Base-by-base conservation (phyloP, 768 basidiomycete genomes). In the Psilocybe azurescens region DNA sequence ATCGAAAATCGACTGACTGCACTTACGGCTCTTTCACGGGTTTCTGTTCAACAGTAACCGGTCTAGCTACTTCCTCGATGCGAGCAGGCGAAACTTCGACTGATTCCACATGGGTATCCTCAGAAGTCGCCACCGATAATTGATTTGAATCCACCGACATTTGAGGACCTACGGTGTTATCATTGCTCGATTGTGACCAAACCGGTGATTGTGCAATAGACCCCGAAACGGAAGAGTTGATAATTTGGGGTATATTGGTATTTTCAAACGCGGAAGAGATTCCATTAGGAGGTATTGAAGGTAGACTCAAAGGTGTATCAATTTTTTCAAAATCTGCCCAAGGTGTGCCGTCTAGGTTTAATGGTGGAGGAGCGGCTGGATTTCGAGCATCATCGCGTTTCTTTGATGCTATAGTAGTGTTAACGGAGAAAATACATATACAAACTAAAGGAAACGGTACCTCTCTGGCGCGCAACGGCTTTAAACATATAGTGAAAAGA, bases 401-500 rank as follows among this genome's bases (percentile, higher is more conserved):
- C 59, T 69, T 72, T 24, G 73, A 64, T 50, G 74, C 79, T 78
- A 60, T 49, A 33, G 66, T 44, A 7, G 41, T 46, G 13, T 41
- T 53, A 32, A 61, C 33, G 32, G 18, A 41, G n/a, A 30, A 28
- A 50, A 33, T 49, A 8, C 48, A 16, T n/a, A 48, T 3, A 3
- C 2, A n/a, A 5, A n/a, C 10, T 29, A 46, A 32, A 28, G 3
- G 16, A 33, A 9, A 47, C 74, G 79, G 66, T 64, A 83, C 82
- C 75, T 73, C 79, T 75, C 58, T 82, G 78, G 47, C 85, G 82
- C 56, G 85, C 74, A 24, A 91, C 84, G 4, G 87, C 84, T 70
- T 83, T 85, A 61, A 94, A 72, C n/a, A 95, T 72, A 79, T 85
- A 95, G 44, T 86, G 84, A 71, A 95, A 93, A 0, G 85, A 84